Conservation (phyloP, 1,284 basidiomycete genomes). For the Malassezia dermatis region DNA sequence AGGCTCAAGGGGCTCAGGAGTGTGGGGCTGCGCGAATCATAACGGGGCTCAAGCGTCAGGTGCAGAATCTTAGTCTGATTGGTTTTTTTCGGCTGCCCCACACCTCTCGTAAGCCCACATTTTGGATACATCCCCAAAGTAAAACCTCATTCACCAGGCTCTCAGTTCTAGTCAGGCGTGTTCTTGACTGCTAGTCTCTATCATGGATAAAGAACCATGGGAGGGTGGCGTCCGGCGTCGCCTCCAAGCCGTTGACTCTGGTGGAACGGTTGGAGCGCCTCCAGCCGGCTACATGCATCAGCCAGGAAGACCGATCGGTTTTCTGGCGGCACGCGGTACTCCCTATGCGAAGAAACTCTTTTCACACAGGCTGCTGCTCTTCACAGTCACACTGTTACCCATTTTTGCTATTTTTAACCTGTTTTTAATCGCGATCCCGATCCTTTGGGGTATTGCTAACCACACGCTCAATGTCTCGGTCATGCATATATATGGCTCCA, state of each 20-base stretch:
- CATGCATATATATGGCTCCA: slow-evolving; percentile 43
- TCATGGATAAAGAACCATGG: slow-evolving; percentile 4
- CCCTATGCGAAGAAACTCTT: slow-evolving; percentile 46
- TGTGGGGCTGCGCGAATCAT: neutral
- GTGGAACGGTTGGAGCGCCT: neutral
- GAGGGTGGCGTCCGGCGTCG: slow-evolving; percentile 5
- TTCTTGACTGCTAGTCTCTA: neutral
- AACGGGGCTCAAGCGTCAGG: neutral
- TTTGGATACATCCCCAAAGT: neutral
- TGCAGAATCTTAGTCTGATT: neutral
- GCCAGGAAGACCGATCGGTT: slow-evolving; percentile 37
- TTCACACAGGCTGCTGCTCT: slow-evolving; percentile 37
- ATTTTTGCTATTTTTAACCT: slow-evolving; percentile 29
- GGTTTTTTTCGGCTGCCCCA: neutral
- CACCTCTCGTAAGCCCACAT: neutral
- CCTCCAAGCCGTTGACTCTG: slow-evolving; percentile 2
- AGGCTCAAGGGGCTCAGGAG: neutral
- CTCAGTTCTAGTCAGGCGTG: neutral
- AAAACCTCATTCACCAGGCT: neutral
- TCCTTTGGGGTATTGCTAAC: slow-evolving; percentile 45
- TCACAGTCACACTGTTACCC: slow-evolving; percentile 35
- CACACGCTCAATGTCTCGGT: slow-evolving; percentile 46
- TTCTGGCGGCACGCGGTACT: slow-evolving; percentile 36
- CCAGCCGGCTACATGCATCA: slow-evolving; percentile 14
- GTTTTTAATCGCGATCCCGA: slow-evolving; percentile 42